Base-by-base conservation (phyloP, 257 asterid species). In the Agastache rugosa region DNA sequence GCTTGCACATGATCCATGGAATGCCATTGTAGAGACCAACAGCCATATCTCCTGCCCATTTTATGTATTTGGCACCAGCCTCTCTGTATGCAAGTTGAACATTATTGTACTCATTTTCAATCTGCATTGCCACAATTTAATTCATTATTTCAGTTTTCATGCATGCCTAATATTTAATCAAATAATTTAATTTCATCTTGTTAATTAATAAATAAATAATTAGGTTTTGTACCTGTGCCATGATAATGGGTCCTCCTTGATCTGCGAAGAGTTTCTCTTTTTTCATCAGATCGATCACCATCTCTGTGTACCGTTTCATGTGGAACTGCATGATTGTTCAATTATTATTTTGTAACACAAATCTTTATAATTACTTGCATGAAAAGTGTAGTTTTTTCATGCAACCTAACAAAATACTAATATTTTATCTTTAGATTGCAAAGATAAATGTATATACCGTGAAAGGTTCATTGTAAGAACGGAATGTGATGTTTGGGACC, bases 1-100 rank as follows among this genome's bases (percentile, higher is more conserved):
- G 96, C 84, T 93, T 93, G 90, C 98, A 93, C 97, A 93, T 93
- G 71, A 89, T 67, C 98, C 98, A 93, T 0, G 98, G 97, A 20
- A 93, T 54, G 19, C 84, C 82, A 17, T 48, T 47, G 77, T 91
- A 90, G 2, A 85, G 75, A 23, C 51, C 61, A 9, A 75, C 83
- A 9, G 97, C 97, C 96, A 91, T 77, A 56, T 90, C 85, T 41
- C 96, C 97, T 27, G 98, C 97, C 98, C 98, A 93, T 10, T 84
- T 71, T 11, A 91, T 75, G 23, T 93, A 93, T 12, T 85, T 85
- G 55, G 2, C 29, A 1, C 98, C 98, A 0, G 19, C 3, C 5
- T 89, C 94, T 31, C 83, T 88, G n/a, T 91, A 93, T 8, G 97
- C 85, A 8, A 71, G 83, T 42, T 87, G 92, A 35, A 93, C 88